These are phyloP conservation scores for Alnus rubra DNA, from an alignment of 306 rosid genomes.

Conservation along the genomic window DNA sequence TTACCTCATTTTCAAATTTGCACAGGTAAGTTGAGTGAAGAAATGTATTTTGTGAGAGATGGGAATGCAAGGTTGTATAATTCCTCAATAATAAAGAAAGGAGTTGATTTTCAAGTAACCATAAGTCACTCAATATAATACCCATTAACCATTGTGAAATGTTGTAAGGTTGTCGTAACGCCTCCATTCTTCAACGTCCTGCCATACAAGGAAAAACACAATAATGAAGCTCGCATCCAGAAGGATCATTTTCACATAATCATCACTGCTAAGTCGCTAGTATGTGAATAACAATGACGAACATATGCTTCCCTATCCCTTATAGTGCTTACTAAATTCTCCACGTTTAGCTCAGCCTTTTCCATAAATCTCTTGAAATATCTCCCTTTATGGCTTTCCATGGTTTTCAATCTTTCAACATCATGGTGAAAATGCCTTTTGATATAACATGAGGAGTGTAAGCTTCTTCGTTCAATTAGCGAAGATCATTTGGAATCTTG, in stretches of 20 bases:
- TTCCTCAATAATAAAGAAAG: too few species aligned
- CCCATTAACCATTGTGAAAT: too few species aligned
- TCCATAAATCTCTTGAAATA: background rate
- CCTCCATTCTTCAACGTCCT: too few species aligned
- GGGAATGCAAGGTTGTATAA: too few species aligned
- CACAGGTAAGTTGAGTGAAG: too few species aligned
- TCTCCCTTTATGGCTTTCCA: background rate
- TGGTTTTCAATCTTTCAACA: background rate
- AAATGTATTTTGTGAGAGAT: too few species aligned
- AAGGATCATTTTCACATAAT: background rate
- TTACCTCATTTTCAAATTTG: too few species aligned
- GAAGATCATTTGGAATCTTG: background rate
- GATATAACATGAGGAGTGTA: constrained; percentile 6
- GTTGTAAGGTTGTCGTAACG: too few species aligned
- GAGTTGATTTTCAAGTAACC: too few species aligned
- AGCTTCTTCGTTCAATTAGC: background rate
- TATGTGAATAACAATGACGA: background rate
- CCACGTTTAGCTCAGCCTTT: background rate
- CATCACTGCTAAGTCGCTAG: background rate
- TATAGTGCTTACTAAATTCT: background rate
- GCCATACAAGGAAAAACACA: background rate
- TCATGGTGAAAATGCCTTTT: constrained; percentile 8
- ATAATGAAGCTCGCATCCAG: constrained; percentile 10
- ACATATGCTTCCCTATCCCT: background rate
- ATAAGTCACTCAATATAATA: too few species aligned